A percentile compares a stretch with the other conserved stretches of the same genome.
Conservation (phyloP, 2,329 filamentous ascomycete genomes). For the Elsinoe fawcettii region DNA sequence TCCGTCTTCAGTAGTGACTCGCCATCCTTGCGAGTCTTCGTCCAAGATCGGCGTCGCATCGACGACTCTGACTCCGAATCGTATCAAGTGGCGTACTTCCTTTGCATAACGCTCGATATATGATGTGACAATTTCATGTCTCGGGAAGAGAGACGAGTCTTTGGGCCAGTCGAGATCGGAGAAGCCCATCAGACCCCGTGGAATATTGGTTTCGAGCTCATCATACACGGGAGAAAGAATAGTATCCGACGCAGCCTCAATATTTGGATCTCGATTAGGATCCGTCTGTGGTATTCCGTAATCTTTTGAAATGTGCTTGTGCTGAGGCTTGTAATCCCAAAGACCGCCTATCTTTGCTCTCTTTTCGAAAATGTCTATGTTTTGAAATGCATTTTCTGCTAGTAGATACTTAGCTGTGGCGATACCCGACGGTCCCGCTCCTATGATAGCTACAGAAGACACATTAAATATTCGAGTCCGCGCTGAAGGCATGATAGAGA, state of each 20-base stretch:
- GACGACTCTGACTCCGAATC: conserved; percentile 63
- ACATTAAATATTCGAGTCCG: neutral
- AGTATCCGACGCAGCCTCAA: conserved; percentile 23
- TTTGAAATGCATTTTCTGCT: conserved; percentile 61
- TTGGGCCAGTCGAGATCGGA: conserved; percentile 51
- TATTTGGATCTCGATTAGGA: conserved; percentile 52
- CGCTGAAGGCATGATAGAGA: neutral
- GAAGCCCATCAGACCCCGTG: conserved; percentile 70
- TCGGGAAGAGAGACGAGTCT: conserved; percentile 64
- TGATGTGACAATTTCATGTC: conserved; percentile 58
- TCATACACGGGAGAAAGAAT: conserved; percentile 84
- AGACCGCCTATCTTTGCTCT: conserved; percentile 68
- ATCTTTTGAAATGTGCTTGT: conserved; percentile 38
- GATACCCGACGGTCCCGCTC: conserved; percentile 62
- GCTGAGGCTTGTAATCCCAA: conserved; percentile 65
- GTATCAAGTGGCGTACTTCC: conserved; percentile 59
- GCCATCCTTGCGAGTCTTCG: conserved; percentile 44
- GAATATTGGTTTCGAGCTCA: conserved; percentile 77
- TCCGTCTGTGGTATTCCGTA: conserved; percentile 59
- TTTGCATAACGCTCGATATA: conserved; percentile 68
- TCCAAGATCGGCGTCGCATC: conserved; percentile 39
- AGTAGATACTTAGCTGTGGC: conserved; percentile 71
- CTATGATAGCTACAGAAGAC: conserved; percentile 9
- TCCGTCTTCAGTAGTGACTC: conserved; percentile 39
- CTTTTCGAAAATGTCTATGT: conserved; percentile 75